phyloP scores from a whole-genome alignment of 2,329 filamentous ascomycete genomes.

The Cladobotryum protrusum region DNA sequence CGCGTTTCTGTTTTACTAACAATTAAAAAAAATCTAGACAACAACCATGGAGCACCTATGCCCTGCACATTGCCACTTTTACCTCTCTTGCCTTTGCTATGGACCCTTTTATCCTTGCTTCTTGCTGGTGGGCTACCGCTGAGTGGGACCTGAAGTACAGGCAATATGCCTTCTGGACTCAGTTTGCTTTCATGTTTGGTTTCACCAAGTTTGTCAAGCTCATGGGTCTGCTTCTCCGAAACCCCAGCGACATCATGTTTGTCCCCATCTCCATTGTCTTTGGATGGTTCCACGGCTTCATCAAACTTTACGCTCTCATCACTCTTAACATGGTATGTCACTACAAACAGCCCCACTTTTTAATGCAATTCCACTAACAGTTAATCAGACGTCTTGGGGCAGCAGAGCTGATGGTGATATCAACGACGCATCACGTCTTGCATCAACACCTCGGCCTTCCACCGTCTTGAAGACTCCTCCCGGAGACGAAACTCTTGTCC shows the following conservation, averaged over 20 bases:
- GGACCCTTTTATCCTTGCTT: constrained; percentile 65
- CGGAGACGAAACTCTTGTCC: constrained; percentile 37
- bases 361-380: constrained; percentile 6
- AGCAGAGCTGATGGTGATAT: constrained; percentile 87
- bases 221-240: constrained; percentile 75
- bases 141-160: constrained; percentile 51
- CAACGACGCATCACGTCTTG: constrained; percentile 68
- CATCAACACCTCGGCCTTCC: constrained; percentile 36
- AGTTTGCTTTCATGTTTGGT: constrained; percentile 67
- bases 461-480: constrained; percentile 39
- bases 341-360: not conserved
- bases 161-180: constrained; percentile 50
- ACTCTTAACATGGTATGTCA: constrained; percentile 74
- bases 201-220: constrained; percentile 91
- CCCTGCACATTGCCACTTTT: constrained; percentile 85
- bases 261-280: constrained; percentile 83
- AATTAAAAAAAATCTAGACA: constrained; percentile 48
- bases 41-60: constrained; percentile 90
- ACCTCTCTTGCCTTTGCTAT: constrained; percentile 78
- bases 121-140: constrained; percentile 63
- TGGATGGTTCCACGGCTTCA: constrained; percentile 85
- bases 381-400: constrained; percentile 80
- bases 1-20: constrained; percentile 17
- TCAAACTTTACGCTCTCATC: constrained; percentile 82
- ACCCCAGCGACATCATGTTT: constrained; percentile 73